Conservation (phyloP, 2,329 filamentous ascomycete species). For the Mycogone perniciosa region DNA sequence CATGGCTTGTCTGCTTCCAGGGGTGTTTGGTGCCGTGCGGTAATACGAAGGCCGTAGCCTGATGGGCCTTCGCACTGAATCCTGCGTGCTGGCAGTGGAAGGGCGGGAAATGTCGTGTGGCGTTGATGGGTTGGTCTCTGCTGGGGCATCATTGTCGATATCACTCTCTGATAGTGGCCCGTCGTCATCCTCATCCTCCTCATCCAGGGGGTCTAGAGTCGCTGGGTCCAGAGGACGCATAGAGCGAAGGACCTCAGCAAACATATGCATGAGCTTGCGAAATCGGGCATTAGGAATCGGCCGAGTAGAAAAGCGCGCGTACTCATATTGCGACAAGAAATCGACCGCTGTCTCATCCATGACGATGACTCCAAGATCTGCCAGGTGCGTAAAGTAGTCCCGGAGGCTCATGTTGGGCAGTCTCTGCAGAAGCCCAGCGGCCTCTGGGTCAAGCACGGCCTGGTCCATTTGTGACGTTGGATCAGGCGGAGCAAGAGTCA, state of each 20-base stretch:
- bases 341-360: slow-evolving; percentile 39
- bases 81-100: slow-evolving; percentile 25
- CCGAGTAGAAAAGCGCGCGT: slow-evolving; percentile 70
- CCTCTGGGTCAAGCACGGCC: slow-evolving; percentile 55
- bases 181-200: slow-evolving; percentile 16
- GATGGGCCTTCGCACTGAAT: slow-evolving; percentile 31
- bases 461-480: slow-evolving; percentile 32
- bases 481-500: slow-evolving; percentile 68
- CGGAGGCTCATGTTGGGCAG: slow-evolving; percentile 66
- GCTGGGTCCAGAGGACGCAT: slow-evolving; percentile 61
- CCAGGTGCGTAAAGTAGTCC: slow-evolving; percentile 70
- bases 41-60: slow-evolving; percentile 38
- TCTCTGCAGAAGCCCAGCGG: slow-evolving; percentile 66
- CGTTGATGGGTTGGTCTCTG: slow-evolving; percentile 36
- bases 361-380: slow-evolving; percentile 56
- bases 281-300: slow-evolving; percentile 67
- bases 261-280: slow-evolving; percentile 71
- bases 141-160: slow-evolving; percentile 41
- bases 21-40: slow-evolving; percentile 49
- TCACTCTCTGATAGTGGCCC: slow-evolving; percentile 31
- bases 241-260: slow-evolving; percentile 69
- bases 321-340: slow-evolving; percentile 76
- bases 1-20: slow-evolving; percentile 36
- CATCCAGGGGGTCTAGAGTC: slow-evolving; percentile 36
- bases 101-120: slow-evolving; percentile 27